Evolutionary conservation across 2,329 filamentous ascomycete genomes (phyloP), one percentile per base, ranked within the genome.

Genomic region (Tolypocladium sp.): DNA sequence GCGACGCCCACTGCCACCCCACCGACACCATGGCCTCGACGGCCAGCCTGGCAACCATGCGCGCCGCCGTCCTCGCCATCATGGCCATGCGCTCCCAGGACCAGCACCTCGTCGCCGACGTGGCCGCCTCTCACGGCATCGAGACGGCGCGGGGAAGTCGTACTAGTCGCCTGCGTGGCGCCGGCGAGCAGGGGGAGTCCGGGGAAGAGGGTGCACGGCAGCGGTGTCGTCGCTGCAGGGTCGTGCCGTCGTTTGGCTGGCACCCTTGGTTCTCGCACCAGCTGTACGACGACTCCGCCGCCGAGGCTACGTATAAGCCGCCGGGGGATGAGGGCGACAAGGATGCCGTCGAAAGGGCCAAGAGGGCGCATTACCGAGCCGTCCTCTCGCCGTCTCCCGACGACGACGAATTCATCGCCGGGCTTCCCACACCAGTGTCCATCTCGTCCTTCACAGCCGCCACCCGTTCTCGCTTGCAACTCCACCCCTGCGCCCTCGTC

Each of bases 251-350:
- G n/a, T 93, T 92, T 73, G 90, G 90, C 25, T 92, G 90, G 89
- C 90, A 94, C 69, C 90, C 90, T 1, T 94, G 90, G 90, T 93
- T 92, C 71, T 88, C 89, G 1, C 79, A 93, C 70, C 86, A 90
- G 63, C 80, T 94, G 66, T 91, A 86, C 68, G 82, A 87, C 66
- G 85, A 90, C 70, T 71, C 69, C 25, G 69, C 68, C 42, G 37
- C 69, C 37, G 65, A 67, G 54, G 68, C 71, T 38, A 77, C 75
- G 0, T 79, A 75, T 60, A 69, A 71, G 58, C 64, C 67, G 2
- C 58, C 62, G 5, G 52, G 15, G 2, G 22, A 70, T 63, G 59
- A 67, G 57, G 37, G 58, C 25, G 57, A 55, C 20, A 38, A 68
- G 55, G 59, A 68, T 59, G 44, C 60, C 57, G 54, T 61, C 22